A percentile compares a stretch with the other conserved stretches of the same genome.
These are phyloP conservation scores for Pisolithus tinctorius DNA, from an alignment of 768 basidiomycete species.

Conservation along the genomic window DNA sequence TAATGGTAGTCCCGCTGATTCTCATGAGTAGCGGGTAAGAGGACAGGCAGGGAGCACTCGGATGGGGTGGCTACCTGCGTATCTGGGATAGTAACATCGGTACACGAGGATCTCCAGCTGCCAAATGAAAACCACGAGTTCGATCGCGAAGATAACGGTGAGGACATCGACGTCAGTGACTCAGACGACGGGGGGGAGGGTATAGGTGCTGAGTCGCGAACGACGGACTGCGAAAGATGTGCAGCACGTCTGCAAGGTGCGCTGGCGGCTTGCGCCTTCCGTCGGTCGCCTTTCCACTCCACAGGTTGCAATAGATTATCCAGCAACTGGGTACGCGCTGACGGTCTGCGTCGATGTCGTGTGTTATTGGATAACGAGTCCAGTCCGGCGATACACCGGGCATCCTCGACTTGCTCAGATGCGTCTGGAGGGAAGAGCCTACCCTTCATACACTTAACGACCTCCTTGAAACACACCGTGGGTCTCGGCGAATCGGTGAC, in stretches of 20 bases:
- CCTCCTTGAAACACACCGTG: slow-evolving; percentile 49
- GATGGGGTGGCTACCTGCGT: slow-evolving; percentile 29
- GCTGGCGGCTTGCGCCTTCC: slow-evolving; percentile 34
- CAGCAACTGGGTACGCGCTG: slow-evolving; percentile 32
- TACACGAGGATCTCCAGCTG: slow-evolving; percentile 33
- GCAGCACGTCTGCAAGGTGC: slow-evolving; percentile 26
- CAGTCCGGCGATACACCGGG: slow-evolving; percentile 22
- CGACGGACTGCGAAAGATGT: slow-evolving; percentile 8
- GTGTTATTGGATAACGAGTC: slow-evolving; percentile 7
- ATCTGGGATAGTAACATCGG: slow-evolving; percentile 28
- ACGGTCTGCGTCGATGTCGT: slow-evolving; percentile 14
- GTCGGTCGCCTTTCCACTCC: slow-evolving; percentile 35
- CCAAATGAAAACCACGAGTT: slow-evolving; percentile 39
- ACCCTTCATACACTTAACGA: slow-evolving; percentile 52
- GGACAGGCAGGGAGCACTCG: slow-evolving; percentile 16
- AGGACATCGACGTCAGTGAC: slow-evolving; percentile 18
- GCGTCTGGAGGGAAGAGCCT: slow-evolving; percentile 43
- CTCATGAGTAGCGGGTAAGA: slow-evolving; percentile 23
- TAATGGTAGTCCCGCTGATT: slow-evolving; percentile 28
- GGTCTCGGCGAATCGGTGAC: slow-evolving; percentile 18
- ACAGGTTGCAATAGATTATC: slow-evolving; percentile 38
- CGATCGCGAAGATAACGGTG: slow-evolving; percentile 29
- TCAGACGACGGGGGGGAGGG: slow-evolving; percentile 16
- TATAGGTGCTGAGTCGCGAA: slow-evolving; percentile 11
- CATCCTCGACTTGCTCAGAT: slow-evolving; percentile 26